Evolutionary conservation across 176 grass and related monocot genomes (phyloP), one percentile per base, ranked within the genome.

Genomic region (Eleusine indica): DNA sequence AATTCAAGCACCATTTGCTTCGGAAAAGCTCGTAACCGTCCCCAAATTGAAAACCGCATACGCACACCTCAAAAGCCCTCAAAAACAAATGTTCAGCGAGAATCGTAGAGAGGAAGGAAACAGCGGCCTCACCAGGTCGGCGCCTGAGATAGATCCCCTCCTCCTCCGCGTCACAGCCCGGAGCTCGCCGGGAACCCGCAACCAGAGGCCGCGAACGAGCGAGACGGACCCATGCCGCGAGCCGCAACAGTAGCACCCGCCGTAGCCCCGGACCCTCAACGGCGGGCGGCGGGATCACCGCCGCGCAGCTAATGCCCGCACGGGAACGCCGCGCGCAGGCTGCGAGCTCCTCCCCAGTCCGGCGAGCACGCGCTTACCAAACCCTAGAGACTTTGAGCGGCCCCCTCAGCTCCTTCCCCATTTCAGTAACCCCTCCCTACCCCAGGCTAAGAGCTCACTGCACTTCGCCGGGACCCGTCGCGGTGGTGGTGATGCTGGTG

Each of bases 71-170:
- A 28, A 14, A 52, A 73, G 30, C 53, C 21, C 10, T 9, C 18
- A 32, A 19, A 29, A 29, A 29, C 7, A 58, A n/a, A 2, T 10
- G 38, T 3, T 3, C 28, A 16, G 16, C 8, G 49, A 16, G 53
- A 76, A 35, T 3, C 38, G 21, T 17, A 49, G 35, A 46, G 38
- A 44, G 61, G 52, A 35, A 79, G 15, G 61, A 58, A 67, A n/a
- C 19, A 1, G 60, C 5, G 12, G 63, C 22, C 86, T 82, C 69
- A 91, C 90, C 83, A 65, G 83, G 74, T 86, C 61, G 82, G 74
- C 39, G 73, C 41, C 77, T 18, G 54, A 79, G 87, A 79, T 74
- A 64, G 61, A 64, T 64, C 25, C 22, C 22, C 80, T 80, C 63
- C 25, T 79, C 53, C 30, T 12, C 42, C 28, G 35, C 32, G 60